phyloP scores from a whole-genome alignment of 2,329 filamentous ascomycete species.

The Pseudogymnoascus sp. region DNA sequence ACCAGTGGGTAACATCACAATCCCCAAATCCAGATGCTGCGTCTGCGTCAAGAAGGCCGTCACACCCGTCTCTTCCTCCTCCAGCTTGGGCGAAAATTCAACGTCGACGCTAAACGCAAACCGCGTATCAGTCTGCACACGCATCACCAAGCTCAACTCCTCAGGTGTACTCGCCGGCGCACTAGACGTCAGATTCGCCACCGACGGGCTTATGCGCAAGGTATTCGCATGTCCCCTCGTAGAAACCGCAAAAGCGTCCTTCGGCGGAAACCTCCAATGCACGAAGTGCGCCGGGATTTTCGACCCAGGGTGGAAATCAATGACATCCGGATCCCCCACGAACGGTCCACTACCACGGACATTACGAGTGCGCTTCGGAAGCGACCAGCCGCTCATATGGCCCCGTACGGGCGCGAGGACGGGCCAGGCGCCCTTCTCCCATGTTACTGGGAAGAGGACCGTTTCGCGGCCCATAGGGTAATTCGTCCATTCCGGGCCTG shows the following conservation, averaged over 20 bases:
- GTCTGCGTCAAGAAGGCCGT: conserved; percentile 44
- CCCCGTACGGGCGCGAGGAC: conserved; percentile 35
- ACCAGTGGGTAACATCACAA: conserved; percentile 20
- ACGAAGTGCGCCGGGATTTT: conserved; percentile 45
- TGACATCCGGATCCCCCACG: conserved; percentile 34
- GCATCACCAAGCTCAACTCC: conserved; percentile 44
- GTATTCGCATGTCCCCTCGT: conserved; percentile 33
- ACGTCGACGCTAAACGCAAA: conserved; percentile 41
- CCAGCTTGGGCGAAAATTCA: conserved; percentile 30
- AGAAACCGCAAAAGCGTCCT: conserved; percentile 38
- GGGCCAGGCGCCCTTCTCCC: conserved; percentile 42
- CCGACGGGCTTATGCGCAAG: conserved; percentile 39
- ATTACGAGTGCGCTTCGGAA: conserved; percentile 29
- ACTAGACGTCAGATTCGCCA: conserved; percentile 44
- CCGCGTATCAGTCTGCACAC: conserved; percentile 45
- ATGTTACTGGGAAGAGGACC: conserved; percentile 39
- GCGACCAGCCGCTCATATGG: conserved; percentile 32
- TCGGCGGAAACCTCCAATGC: conserved; percentile 45
- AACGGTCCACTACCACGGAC: conserved; percentile 35
- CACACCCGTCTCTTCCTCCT: conserved; percentile 43
- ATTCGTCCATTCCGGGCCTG: conserved; percentile 31
- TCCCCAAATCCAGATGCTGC: conserved; percentile 42
- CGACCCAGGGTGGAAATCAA: conserved; percentile 37
- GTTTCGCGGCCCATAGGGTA: conserved; percentile 49
- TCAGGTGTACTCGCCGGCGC: conserved; percentile 39